Evolutionary conservation across 1,284 basidiomycete species (phyloP), one percentile per base, ranked within the genome.

Genomic region (Trametes polyzona): DNA sequence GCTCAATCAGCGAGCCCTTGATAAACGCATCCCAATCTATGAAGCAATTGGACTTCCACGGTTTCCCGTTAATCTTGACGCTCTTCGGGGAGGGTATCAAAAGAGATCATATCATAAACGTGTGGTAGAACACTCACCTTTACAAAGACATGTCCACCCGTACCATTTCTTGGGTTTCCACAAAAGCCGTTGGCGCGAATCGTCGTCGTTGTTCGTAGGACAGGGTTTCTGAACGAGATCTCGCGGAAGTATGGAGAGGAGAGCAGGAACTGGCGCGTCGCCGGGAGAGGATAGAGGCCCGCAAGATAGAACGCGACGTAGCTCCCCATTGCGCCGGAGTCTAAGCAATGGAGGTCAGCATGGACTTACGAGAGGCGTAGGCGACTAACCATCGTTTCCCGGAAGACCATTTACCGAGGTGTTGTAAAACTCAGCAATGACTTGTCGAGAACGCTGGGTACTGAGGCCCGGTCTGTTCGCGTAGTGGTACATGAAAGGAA

Each of bases 401-500:
- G 84, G 84, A 4, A 86, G 68, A 1, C 84, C 84, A 54, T 76
- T 78, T 5, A 71, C 70, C 1, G 83, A 78, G 0, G 79, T 82
- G 60, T 84, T 85, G 74, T 81, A 86, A 64, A 74, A 81, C 57
- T 79, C 66, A 0, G 81, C 75, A 52, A 86, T 81, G 21, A 80
- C 74, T 66, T 83, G 77, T 11, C 83, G 72, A n/a, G 82, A 78
- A 8, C 78, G 70, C 58, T 82, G 80, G 1, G 82, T 83, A 65
- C 83, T 86, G 19, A 80, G 66, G 0, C 82, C 84, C 0, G 84
- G 84, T 3, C 72, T 68, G 64, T 83, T 78, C 1, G 80, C 84
- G 64, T 86, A 86, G 68, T 86, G 84, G 65, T 84, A 86, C 83
- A 86, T 84, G 71, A 80, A 84, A 0, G 83, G 83, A 60, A 84